Evolutionary conservation across 345 rosid species (phyloP), one percentile per base, ranked within the genome.

Genomic region (Turnera subulata): DNA sequence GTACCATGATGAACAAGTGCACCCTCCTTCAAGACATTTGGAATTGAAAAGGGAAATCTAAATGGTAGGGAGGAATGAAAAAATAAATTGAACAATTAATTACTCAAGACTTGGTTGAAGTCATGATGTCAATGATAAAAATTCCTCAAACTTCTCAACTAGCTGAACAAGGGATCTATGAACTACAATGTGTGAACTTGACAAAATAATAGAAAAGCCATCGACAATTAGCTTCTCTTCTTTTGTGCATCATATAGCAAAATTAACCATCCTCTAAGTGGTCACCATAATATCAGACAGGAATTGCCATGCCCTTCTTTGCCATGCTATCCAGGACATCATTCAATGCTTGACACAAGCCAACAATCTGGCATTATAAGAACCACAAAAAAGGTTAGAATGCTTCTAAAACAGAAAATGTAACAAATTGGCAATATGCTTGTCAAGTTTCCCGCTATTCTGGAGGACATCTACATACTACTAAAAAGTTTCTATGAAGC

Each of bases 241-340:
- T 32, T 49, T 44, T 23, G 58, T 33, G 60, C 57, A 24, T 19
- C 16, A 22, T 35, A 20, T 44, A 16, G 46, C 19, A 32, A 49
- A 62, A 51, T 38, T 45, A 51, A 21, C 13, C 24, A 46, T 29
- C 40, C 22, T 50, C 29, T 14, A 33, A 45, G 23, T 12, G 43
- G 40, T 53, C 50, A 23, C 56, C 40, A 7, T n/a, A 22, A 16
- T 18, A 35, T 85, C 78, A 92, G 51, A 92, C 91, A n/a, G 91
- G 95, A 66, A 92, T 81, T 6, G 89, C 53, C 66, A 86, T 57
- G 76, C 95, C 96, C 78, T 84, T 86, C 84, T 86, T 83, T 12
- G 89, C 96, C 96, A 88, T 86, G 72, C 88, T 75, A 56, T 87
- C 99, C 32, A 89, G 83, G 59, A 93, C 78, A 62, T 87, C 99